Evolutionary conservation across 2,329 filamentous ascomycete genomes (phyloP), one percentile per base, ranked within the genome.

Genomic region (Orbilia blumenaviensis): DNA sequence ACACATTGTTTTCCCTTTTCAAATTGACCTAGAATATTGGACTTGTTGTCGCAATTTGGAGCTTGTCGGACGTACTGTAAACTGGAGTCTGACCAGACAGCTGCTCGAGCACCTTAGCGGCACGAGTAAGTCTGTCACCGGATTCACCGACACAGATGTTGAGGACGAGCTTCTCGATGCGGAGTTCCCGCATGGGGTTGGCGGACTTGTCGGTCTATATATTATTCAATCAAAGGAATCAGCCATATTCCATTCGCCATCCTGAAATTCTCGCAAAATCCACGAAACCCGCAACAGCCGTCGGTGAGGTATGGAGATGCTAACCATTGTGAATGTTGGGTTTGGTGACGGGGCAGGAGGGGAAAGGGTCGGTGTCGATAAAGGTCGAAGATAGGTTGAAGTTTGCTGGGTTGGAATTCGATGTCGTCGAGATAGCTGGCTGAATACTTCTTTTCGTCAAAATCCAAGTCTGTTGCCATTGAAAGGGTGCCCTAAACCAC

Each of bases 101-200:
- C 90, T 99, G 95, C 89, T 99, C 95, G 83, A 99, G 90, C 90
- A 99, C 95, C 91, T 99, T 99, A 84, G 95, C 95, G 85, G 95
- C 95, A 91, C 95, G 92, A 83, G 95, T 99, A 85, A 99, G 91
- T 91, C 95, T 96, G 88, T 99, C 95, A 92, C 95, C 95, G 91
- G 94, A 98, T 89, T 99, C 95, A 88, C 95, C 95, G 83, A 99
- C 95, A 82, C 92, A 97, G 87, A 97, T 97, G 91, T 97, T 97
- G 85, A 97, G 92, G 86, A 97, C 94, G 86, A 97, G 92, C 89
- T 97, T 97, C 88, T 96, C 93, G 88, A 97, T 95, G 89, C 93
- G 92, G 67, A 81, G 79, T 89, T 99, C 94, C 89, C 94, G 92
- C 95, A 99, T 99, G 88, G 95, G 94, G 90, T 99, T 99, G 86